Evolutionary conservation across 805 yeast species (phyloP).

Genomic region (Myxozyma geophila): DNA sequence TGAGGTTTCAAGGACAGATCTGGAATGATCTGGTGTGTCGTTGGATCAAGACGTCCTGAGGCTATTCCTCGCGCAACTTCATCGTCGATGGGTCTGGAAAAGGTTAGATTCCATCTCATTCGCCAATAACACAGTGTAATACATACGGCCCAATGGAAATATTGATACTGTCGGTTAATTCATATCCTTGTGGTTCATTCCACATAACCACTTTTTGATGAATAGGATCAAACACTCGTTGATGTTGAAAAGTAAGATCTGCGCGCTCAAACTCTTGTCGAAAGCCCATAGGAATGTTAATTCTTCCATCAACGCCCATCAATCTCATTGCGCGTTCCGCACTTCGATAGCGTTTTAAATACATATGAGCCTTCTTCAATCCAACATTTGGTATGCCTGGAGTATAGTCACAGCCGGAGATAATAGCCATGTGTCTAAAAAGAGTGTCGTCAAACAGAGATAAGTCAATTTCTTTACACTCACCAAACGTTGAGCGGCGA

Average conservation of each 20-base stretch:
- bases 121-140: neutral
- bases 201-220: conserved; percentile 57
- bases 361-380: conserved; percentile 68
- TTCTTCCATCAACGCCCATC: conserved; percentile 64
- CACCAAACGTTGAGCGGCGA: conserved; percentile 56
- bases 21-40: conserved; percentile 52
- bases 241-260: conserved; percentile 76
- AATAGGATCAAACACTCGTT: conserved; percentile 80
- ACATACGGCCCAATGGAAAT: conserved; percentile 43
- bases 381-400: conserved; percentile 85
- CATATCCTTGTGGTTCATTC: conserved; percentile 53
- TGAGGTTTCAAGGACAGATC: neutral
- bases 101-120: neutral
- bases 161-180: conserved; percentile 42
- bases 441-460: conserved; percentile 59
- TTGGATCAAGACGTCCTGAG: conserved; percentile 69
- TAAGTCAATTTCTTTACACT: conserved; percentile 55
- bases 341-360: conserved; percentile 57
- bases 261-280: conserved; percentile 68
- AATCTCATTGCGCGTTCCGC: conserved; percentile 62
- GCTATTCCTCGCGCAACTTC: conserved; percentile 63
- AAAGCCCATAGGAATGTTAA: conserved; percentile 60
- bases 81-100: conserved; percentile 45
- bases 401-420: conserved; percentile 97
- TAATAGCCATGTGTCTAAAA: conserved; percentile 74